phyloP scores from a whole-genome alignment of 2,329 filamentous ascomycete species.

The Paecilomyces fulvus region DNA sequence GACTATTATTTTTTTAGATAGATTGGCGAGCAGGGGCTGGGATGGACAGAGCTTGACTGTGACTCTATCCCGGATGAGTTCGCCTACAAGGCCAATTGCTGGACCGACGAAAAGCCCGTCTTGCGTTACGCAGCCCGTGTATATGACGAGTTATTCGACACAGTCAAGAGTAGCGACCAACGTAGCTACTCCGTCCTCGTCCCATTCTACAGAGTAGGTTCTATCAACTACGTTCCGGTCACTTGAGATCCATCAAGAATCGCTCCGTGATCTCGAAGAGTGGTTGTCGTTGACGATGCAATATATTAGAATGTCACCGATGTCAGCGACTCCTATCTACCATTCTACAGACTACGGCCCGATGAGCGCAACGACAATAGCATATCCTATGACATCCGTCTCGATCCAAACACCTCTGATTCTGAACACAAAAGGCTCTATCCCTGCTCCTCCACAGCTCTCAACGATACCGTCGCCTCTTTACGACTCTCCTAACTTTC shows the following conservation, averaged over 20 bases:
- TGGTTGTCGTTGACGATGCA: background rate
- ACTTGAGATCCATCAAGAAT: background rate
- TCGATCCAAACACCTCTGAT: background rate
- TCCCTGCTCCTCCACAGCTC: background rate
- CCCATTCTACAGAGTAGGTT: background rate
- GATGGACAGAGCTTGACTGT: constrained; percentile 36
- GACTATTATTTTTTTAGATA: constrained; percentile 18
- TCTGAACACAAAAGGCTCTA: background rate
- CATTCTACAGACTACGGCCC: constrained; percentile 24
- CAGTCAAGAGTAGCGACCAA: constrained; percentile 16
- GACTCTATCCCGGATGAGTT: constrained; percentile 31
- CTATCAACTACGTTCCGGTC: background rate
- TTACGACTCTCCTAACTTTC: background rate
- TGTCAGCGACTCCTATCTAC: constrained; percentile 24
- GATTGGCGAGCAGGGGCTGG: constrained; percentile 35
- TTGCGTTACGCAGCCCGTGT: constrained; percentile 18
- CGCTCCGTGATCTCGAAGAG: background rate
- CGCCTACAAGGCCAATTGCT: constrained; percentile 34
- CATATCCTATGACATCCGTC: background rate
- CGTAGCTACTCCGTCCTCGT: background rate
- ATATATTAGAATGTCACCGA: background rate
- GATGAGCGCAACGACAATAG: background rate
- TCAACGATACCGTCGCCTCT: background rate
- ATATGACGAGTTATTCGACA: constrained; percentile 23
- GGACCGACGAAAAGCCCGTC: constrained; percentile 33